Conservation (phyloP, 2,329 filamentous ascomycete species). For the Orbilia brochopaga region DNA sequence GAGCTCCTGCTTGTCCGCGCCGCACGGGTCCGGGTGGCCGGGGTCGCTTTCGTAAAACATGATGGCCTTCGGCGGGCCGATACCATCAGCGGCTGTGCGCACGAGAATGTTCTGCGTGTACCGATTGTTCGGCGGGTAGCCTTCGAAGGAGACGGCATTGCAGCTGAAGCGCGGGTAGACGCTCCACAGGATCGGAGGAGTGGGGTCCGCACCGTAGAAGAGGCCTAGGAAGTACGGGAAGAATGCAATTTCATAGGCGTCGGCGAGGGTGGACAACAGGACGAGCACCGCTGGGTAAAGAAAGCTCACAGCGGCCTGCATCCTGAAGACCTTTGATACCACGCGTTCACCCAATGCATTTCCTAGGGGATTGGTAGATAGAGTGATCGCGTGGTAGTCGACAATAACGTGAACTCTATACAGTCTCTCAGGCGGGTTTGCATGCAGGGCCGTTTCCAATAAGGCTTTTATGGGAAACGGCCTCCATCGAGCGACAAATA, state of each 20-base stretch:
- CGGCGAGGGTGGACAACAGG: background rate
- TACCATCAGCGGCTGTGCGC: slow-evolving; percentile 1
- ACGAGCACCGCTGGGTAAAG: background rate
- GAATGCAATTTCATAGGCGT: slow-evolving; percentile 30
- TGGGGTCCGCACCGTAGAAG: background rate
- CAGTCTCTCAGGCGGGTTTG: background rate
- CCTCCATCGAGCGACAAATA: background rate
- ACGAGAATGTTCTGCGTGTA: slow-evolving; percentile 11
- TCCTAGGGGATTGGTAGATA: too few relatives aligned
- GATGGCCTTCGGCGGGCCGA: slow-evolving; percentile 22
- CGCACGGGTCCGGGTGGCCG: background rate
- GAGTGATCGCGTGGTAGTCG: too few relatives aligned
- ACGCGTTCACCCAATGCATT: too few relatives aligned
- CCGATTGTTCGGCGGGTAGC: background rate
- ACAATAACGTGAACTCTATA: background rate
- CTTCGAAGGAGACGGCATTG: slow-evolving; percentile 12
- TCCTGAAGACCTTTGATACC: too few relatives aligned
- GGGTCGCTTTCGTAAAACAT: slow-evolving; percentile 4
- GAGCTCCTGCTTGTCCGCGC: background rate
- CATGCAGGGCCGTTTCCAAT: background rate
- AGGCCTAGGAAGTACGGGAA: background rate
- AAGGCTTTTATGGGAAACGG: background rate
- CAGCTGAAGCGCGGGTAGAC: slow-evolving; percentile 26
- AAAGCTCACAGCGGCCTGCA: too few relatives aligned
- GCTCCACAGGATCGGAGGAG: slow-evolving; percentile 14